Conservation (phyloP, 2,329 filamentous ascomycete genomes). For the Diplodia sapinea region DNA sequence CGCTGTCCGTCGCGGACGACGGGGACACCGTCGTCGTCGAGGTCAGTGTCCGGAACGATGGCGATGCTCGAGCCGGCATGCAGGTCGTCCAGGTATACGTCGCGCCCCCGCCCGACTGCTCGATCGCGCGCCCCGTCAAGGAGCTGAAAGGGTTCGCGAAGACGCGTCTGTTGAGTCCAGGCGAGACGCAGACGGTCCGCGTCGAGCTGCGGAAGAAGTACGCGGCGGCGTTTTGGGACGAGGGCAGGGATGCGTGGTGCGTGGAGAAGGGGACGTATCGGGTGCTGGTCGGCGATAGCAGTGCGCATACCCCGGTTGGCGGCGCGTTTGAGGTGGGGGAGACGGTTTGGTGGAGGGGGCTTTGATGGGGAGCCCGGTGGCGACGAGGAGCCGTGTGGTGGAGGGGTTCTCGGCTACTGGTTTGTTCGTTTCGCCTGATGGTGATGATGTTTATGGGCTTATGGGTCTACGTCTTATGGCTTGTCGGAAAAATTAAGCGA, state of each 20-base stretch:
- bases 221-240: conserved; percentile 72
- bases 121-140: conserved; percentile 66
- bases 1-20: conserved; percentile 33
- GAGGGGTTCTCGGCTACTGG: too few species aligned
- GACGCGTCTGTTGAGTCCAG: conserved; percentile 61
- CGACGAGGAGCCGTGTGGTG: too few species aligned
- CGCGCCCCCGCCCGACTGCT: conserved; percentile 55
- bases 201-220: conserved; percentile 68
- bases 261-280: conserved; percentile 70
- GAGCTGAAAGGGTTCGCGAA: conserved; percentile 73
- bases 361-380: conserved; percentile 54
- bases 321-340: conserved; percentile 63
- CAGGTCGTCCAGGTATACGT: conserved; percentile 73
- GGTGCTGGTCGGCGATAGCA: conserved; percentile 66
- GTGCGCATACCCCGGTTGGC: conserved; percentile 57
- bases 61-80: too few species aligned
- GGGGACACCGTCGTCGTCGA: neutral
- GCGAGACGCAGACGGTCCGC: conserved; percentile 62
- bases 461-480: too few species aligned
- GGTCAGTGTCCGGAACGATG: too few species aligned
- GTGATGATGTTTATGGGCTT: too few species aligned
- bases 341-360: conserved; percentile 71
- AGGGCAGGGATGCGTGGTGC: conserved; percentile 68
- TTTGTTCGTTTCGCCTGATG: too few species aligned
- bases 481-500: too few species aligned